phyloP scores from a whole-genome alignment of 768 basidiomycete species.

The Termitomyces sp. region DNA sequence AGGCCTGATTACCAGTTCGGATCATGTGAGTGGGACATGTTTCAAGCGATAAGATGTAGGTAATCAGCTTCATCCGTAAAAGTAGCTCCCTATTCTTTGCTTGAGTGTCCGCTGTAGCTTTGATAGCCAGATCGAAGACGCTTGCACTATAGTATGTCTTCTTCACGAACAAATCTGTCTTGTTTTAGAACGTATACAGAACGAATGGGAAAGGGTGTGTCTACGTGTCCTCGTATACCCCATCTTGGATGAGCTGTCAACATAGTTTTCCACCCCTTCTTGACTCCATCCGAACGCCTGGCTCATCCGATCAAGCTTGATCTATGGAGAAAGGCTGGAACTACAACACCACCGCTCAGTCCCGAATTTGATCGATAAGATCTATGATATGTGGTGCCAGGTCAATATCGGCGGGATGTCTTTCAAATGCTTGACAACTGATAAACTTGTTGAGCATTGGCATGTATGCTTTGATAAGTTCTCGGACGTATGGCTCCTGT shows the following conservation, averaged over 20 bases:
- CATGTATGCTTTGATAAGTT: conserved; percentile 83
- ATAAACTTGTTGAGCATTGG: conserved; percentile 73
- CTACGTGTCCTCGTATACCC: conserved; percentile 80
- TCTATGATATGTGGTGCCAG: conserved; percentile 61
- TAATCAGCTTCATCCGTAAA: conserved; percentile 70
- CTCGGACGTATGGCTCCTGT: conserved; percentile 81
- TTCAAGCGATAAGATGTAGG: not conserved
- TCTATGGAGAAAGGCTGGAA: conserved; percentile 87
- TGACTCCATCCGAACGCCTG: conserved; percentile 79
- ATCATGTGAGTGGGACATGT: not conserved
- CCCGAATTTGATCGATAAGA: conserved; percentile 65
- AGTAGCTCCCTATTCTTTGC: conserved; percentile 73
- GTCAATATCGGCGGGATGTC: conserved; percentile 74
- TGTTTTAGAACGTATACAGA: conserved; percentile 1
- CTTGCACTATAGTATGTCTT: conserved; percentile 74
- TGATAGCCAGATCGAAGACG: conserved; percentile 70
- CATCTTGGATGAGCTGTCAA: conserved; percentile 71
- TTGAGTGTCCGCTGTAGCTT: conserved; percentile 67
- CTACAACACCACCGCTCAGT: conserved; percentile 79
- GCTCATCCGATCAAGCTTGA: conserved; percentile 81
- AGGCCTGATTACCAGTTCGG: conserved; percentile 67
- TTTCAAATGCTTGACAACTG: conserved; percentile 19
- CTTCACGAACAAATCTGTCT: conserved; percentile 72
- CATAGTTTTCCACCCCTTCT: conserved; percentile 63
- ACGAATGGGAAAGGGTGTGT: conserved; percentile 28